A percentile compares a stretch with the other conserved stretches of the same genome.
phyloP scores from a whole-genome alignment of 169 alveolate genomes.

The Babesia sp. region DNA sequence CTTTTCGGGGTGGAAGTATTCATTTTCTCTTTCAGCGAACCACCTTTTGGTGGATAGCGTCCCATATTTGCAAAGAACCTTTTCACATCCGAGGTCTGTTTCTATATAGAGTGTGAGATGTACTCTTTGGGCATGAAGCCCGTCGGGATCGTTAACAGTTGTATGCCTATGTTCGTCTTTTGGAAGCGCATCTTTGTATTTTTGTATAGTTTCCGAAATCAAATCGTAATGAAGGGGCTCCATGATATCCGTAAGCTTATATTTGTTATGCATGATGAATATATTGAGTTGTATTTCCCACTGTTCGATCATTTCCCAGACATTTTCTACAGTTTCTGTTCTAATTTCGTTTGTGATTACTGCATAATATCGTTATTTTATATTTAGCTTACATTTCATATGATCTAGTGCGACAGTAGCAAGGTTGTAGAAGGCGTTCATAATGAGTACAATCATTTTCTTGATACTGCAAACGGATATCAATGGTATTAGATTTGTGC shows the following conservation, averaged over 20 bases:
- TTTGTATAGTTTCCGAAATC: neutral
- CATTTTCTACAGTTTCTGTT: neutral
- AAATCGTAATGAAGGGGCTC: neutral
- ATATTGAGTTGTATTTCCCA: neutral
- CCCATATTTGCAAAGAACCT: neutral
- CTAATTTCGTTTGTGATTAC: neutral
- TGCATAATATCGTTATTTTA: neutral
- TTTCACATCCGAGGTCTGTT: no score
- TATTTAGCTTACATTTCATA: conserved; percentile 6
- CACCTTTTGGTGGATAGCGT: neutral
- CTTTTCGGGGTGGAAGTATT: no score
- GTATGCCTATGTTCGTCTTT: neutral
- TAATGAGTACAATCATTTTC: conserved; percentile 6
- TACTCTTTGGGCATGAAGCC: no score
- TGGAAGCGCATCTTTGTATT: neutral
- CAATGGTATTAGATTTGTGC: neutral
- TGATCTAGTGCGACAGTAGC: neutral
- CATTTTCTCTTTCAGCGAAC: neutral
- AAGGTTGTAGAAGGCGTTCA: conserved; percentile 43
- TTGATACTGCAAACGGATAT: conserved; percentile 15
- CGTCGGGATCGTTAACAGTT: neutral
- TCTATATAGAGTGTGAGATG: no score
- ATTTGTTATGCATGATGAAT: neutral
- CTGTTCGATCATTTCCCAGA: neutral
- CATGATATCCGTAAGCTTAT: neutral